Conservation (phyloP, 495 filamentous ascomycete species). For the Penicillium daleae region DNA sequence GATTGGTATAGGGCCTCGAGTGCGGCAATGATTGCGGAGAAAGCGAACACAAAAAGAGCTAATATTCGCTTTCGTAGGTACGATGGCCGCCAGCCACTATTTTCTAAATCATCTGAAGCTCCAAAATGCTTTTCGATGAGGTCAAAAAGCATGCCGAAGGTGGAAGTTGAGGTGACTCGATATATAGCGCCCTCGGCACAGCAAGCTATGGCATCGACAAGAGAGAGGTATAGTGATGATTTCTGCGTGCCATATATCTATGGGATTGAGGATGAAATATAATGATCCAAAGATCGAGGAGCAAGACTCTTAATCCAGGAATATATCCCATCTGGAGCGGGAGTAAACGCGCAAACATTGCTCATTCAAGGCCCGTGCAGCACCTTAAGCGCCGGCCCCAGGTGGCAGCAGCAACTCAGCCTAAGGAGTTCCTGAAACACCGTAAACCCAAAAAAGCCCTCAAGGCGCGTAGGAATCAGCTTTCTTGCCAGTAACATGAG, state of each 20-base stretch:
- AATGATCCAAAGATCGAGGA: not conserved
- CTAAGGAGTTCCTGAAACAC: conserved; percentile 1
- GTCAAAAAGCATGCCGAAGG: not conserved
- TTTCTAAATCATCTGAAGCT: not conserved
- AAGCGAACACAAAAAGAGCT: conserved; percentile 4
- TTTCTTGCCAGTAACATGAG: not conserved
- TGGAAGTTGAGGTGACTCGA: not conserved
- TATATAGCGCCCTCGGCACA: not conserved
- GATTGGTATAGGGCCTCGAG: conserved; percentile 17
- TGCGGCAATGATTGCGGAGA: conserved; percentile 5
- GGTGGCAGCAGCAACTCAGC: not conserved
- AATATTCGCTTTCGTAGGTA: conserved; percentile 16
- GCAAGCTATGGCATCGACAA: not conserved
- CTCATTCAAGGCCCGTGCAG: not conserved
- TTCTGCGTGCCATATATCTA: not conserved
- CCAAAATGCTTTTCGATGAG: not conserved
- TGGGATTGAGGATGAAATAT: not conserved
- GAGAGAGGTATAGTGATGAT: not conserved
- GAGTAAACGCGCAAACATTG: conserved; percentile 1
- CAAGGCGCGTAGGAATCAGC: not conserved
- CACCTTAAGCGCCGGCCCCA: conserved; percentile 3
- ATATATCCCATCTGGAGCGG: not conserved
- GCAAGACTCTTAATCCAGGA: not conserved
- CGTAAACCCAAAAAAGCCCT: not conserved
- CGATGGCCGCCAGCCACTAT: conserved; percentile 7